These are phyloP conservation scores for Fusarium napiforme DNA, from an alignment of 2,329 filamentous ascomycete species.

Conservation along the genomic window DNA sequence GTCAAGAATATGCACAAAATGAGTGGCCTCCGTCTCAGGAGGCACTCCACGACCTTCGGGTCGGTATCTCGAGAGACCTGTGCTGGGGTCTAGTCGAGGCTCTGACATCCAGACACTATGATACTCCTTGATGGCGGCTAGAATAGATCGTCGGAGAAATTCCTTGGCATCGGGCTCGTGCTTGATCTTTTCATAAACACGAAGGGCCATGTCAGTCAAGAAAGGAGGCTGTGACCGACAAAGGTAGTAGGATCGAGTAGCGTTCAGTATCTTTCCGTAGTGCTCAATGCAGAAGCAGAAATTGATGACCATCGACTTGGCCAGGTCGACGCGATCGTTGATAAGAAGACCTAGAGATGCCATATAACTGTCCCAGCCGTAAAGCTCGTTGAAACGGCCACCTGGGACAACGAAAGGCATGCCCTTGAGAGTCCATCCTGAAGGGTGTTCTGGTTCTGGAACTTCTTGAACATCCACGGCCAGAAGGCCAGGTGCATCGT, in stretches of 20 bases:
- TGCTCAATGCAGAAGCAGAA: constrained; percentile 99
- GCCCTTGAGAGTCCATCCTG: constrained; percentile 78
- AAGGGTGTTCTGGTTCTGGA: constrained; percentile 65
- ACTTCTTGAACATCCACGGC: constrained; percentile 89
- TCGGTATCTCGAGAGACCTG: constrained; percentile 85
- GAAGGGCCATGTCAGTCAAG: constrained; percentile 94
- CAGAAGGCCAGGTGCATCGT: constrained; percentile 86
- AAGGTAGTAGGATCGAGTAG: constrained; percentile 95
- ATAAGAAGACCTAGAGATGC: constrained; percentile 89
- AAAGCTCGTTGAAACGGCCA: constrained; percentile 96
- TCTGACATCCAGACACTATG: constrained; percentile 86
- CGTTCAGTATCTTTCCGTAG: constrained; percentile 98
- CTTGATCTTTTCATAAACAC: constrained; percentile 93
- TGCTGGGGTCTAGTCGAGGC: constrained; percentile 80
- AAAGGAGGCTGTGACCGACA: constrained; percentile 95
- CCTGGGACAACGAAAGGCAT: constrained; percentile 97
- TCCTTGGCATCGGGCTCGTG: constrained; percentile 82
- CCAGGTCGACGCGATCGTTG: constrained; percentile 85
- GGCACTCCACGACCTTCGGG: constrained; percentile 87
- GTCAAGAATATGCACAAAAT: constrained; percentile 84
- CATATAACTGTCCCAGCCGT: constrained; percentile 99
- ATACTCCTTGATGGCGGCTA: constrained; percentile 97
- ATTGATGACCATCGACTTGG: constrained; percentile 94
- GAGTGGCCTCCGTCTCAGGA: constrained; percentile 87
- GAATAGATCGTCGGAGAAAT: constrained; percentile 81